Evolutionary conservation across 2,329 filamentous ascomycete species (phyloP).

Genomic region (Raffaelea arxii): DNA sequence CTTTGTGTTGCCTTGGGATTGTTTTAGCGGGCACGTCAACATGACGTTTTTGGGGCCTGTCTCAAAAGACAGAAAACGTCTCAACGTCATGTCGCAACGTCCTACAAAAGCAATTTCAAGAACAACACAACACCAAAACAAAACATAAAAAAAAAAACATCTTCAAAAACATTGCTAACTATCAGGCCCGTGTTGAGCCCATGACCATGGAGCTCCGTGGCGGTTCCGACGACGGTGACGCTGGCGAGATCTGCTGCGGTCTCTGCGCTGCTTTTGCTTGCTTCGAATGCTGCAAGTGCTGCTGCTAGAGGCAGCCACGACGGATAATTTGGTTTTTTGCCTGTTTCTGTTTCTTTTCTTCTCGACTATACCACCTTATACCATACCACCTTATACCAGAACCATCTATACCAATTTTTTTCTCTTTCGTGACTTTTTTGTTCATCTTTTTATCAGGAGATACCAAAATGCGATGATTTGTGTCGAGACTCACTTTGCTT

Average conservation of each 20-base stretch:
- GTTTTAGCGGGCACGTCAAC: neutral
- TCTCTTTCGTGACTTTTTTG: too few species aligned
- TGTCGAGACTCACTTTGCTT: too few species aligned
- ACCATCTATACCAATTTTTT: too few species aligned
- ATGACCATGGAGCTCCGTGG: conserved; percentile 17
- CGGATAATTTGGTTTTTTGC: too few species aligned
- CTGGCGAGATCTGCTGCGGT: conserved; percentile 15
- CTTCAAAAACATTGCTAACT: neutral
- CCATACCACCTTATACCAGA: neutral
- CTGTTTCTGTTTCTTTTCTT: neutral
- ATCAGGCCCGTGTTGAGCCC: conserved; percentile 13
- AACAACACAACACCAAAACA: neutral
- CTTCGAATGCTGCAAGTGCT: conserved; percentile 16
- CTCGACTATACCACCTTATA: neutral
- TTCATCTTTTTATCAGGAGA: neutral
- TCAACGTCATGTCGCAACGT: too few species aligned
- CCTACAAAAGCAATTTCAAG: neutral
- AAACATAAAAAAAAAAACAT: neutral
- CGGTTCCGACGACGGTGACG: conserved; percentile 13
- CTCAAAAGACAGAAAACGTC: neutral
- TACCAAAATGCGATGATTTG: too few species aligned
- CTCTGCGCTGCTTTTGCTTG: conserved; percentile 16
- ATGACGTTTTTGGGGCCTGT: neutral
- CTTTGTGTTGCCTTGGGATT: neutral
- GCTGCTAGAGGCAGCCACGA: conserved; percentile 9